Percentiles rank a stretch among this genome's conserved stretches.
Conservation (phyloP, 2,329 filamentous ascomycete genomes). For the Dothiorella sarmentorum region DNA sequence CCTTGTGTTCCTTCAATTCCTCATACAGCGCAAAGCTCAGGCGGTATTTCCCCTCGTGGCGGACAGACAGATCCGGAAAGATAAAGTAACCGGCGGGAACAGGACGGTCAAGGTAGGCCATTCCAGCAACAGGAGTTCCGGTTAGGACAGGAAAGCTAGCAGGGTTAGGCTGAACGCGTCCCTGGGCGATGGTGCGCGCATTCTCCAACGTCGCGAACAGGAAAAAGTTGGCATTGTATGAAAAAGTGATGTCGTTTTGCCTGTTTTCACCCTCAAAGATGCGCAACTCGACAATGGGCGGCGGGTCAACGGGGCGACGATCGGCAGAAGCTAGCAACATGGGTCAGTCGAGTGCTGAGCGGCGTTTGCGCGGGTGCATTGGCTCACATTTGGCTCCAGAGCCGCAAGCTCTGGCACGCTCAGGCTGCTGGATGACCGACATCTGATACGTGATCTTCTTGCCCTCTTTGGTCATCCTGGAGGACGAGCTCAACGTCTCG, state of each 20-base stretch:
- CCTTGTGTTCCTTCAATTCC: conserved; percentile 80
- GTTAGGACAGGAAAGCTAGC: conserved; percentile 80
- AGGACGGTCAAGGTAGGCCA: conserved; percentile 92
- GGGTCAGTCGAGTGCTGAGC: conserved; percentile 22
- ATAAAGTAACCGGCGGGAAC: conserved; percentile 83
- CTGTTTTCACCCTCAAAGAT: conserved; percentile 67
- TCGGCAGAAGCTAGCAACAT: conserved; percentile 70
- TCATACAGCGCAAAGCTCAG: conserved; percentile 91
- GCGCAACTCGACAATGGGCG: conserved; percentile 86
- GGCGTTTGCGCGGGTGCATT: neutral
- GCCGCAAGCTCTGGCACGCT: conserved; percentile 90
- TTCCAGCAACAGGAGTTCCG: conserved; percentile 89
- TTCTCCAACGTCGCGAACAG: conserved; percentile 74
- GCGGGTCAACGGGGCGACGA: conserved; percentile 87
- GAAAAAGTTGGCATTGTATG: conserved; percentile 97
- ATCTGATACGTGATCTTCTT: conserved; percentile 77
- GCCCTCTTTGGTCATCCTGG: conserved; percentile 67
- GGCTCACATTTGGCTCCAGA: conserved; percentile 87
- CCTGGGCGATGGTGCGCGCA: conserved; percentile 61
- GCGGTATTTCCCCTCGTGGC: conserved; percentile 91
- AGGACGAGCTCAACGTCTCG: conserved; percentile 52
- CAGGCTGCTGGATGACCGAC: conserved; percentile 87
- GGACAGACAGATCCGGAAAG: conserved; percentile 92
- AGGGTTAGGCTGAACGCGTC: conserved; percentile 60
- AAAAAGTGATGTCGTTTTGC: conserved; percentile 67